These are phyloP conservation scores for Amborella trichopoda DNA, from an alignment of 164 flowering plant genomes.

Conservation along the genomic window DNA sequence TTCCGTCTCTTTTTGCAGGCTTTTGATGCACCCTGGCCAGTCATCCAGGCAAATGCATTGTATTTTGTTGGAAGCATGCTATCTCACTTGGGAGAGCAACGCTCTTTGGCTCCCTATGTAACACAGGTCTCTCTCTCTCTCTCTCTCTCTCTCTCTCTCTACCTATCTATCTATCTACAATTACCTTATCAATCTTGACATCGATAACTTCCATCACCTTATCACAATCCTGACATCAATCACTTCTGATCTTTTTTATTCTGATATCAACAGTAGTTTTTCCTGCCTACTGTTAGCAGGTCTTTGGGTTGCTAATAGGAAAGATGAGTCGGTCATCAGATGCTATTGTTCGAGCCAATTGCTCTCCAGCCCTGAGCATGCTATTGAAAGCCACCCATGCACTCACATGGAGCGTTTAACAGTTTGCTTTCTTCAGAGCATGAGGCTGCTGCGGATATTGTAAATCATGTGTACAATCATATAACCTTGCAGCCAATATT, in stretches of 20 bases:
- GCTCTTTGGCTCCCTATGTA: conserved; percentile 40
- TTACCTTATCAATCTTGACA: no score
- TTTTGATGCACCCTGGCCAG: conserved; percentile 90
- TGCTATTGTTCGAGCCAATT: conserved; percentile 76
- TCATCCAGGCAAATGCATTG: conserved; percentile 90
- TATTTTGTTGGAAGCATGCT: conserved; percentile 65
- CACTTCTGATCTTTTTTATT: no score
- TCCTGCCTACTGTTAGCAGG: no score
- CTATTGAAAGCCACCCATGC: conserved; percentile 49
- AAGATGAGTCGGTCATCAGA: conserved; percentile 67
- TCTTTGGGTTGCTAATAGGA: conserved; percentile 64
- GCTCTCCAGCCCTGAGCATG: conserved; percentile 62
- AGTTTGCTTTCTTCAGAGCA: no score
- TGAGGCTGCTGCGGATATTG: no score
- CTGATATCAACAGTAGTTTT: no score
- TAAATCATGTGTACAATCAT: no score
- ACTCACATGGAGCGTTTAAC: conserved; percentile 35
- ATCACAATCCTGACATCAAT: no score
- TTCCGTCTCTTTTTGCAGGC: conserved; percentile 39
- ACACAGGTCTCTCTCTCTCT: conserved; percentile 38
- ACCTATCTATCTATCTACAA: no score
- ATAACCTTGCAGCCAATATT: no score
- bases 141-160: no score
- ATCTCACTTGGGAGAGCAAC: conserved; percentile 63
- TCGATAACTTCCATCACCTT: no score